Base-by-base conservation (phyloP, 768 basidiomycete species). In the Macrocybe gigantea region DNA sequence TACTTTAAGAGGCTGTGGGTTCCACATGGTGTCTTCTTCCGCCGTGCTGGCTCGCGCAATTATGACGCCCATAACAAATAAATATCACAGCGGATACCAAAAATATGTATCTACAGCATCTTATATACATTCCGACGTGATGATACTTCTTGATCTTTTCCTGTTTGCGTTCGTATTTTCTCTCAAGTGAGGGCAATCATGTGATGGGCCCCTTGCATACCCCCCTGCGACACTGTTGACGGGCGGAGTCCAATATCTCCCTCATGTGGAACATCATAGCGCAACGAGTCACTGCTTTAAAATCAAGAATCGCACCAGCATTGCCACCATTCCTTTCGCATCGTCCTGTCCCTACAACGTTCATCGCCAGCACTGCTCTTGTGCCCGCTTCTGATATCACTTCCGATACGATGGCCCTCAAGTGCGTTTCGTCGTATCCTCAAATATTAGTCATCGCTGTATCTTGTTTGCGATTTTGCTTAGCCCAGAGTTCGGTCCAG, bases 401-500 rank as follows among this genome's bases (percentile, higher is more conserved):
- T 22, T 22, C 22, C 22, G 10, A 40, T 13, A 31, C 34, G 2
- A 58, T 58, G 55, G 33, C 51, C 11, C 53, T 59, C 41, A 51
- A 45, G 57, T 56, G 43, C 45, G 51, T 49, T 11, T 34, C 31
- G 22, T 36, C 15, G 12, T n/a, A 31, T 33, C 32, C 7, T 5
- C 8, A 8, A 11, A 11, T n/a, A 32, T n/a, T 6, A 5, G 5
- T 33, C 8, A 8, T 8, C 30, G 8, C 37, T 35, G n/a, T 12
- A 10, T 36, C 45, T 38, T 33, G 31, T 46, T 35, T n/a, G 1
- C 9, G 14, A 32, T 29, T 38, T 34, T 12, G 49, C 40, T 30
- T 49, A 73, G 73, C 47, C 70, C 71, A n/a, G 69, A 73, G 56
- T 73, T 75, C 51, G 73, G 72, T 6, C 60, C 61, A 29, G 59